Base-by-base conservation (phyloP, 164 flowering plant genomes). In the Aristolochia contorta region DNA sequence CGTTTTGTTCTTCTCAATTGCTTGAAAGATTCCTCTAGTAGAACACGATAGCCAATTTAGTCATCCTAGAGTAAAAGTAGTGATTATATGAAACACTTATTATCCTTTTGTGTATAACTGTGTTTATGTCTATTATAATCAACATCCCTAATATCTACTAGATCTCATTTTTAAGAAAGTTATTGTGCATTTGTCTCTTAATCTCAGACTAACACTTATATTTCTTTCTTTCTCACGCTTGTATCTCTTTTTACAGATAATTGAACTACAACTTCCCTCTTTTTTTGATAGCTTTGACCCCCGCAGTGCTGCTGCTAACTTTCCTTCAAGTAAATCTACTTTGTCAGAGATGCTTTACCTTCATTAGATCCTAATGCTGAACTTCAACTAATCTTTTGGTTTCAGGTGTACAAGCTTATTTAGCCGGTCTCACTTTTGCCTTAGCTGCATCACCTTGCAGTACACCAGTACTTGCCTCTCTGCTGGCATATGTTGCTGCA, bases 401-500 rank as follows among this genome's bases (percentile, higher is more conserved):
- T 50, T 50, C 65, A 93, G 97, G 98, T 73, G 96, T 89, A 63
- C 98, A 92, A 80, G 96, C 97, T 56, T 92, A 92, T 72, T 67
- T 89, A 68, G 97, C 98, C 64, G 98, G 98, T 54, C 94, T 92
- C 27, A 82, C 98, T 47, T 92, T 92, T 80, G 97, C 98, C 61
- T 75, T 93, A 61, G 98, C 97, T 68, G 98, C 98, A 54, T 90
- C 98, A 22, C 97, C 97, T 60, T 90, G 98, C 73, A 87, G 98
- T 65, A 89, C 96, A 27, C 98, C 96, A 21, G 96, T 89, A 33
- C 77, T 92, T 58, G 96, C 96, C 20, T 81, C 96, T 68, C 65
- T 92, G 57, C 90, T 92, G 53, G 98, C 79, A 56, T 92, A 89
- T 73, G 96, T 87, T 20, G 98, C 98, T 61, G 46, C 98, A 55